These are phyloP conservation scores for Paecilomyces dactylethromorphus DNA, from an alignment of 2,329 filamentous ascomycete species.

Conservation along the genomic window DNA sequence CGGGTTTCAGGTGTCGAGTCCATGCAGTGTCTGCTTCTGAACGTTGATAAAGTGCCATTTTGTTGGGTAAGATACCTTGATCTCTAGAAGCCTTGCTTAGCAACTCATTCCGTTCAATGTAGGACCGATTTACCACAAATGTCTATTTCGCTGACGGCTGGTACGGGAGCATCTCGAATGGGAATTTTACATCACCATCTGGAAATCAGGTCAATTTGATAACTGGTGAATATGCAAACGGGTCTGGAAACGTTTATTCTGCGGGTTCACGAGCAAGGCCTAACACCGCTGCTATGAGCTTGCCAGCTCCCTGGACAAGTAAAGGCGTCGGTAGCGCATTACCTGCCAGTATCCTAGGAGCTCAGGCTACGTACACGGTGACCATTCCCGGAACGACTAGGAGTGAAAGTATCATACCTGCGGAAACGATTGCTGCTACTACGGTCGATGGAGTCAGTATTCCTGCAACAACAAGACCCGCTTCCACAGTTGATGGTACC, in stretches of 20 bases:
- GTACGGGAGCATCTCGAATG: slow-evolving; percentile 3
- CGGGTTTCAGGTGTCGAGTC: background rate
- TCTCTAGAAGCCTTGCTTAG: too few relatives aligned
- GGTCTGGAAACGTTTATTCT: slow-evolving; percentile 1
- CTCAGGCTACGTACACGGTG: background rate
- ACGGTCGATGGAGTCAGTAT: background rate
- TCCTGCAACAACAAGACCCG: background rate
- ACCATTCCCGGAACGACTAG: background rate
- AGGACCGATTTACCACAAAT: slow-evolving; percentile 1
- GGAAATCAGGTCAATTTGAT: background rate
- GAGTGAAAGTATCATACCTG: background rate
- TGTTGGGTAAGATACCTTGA: background rate
- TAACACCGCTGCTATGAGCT: slow-evolving; percentile 37
- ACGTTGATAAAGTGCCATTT: slow-evolving; percentile 1
- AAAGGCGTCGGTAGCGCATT: slow-evolving; percentile 41
- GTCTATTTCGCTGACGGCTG: slow-evolving; percentile 3
- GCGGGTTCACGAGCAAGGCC: slow-evolving; percentile 25
- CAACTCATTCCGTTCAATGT: background rate
- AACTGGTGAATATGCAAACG: slow-evolving; percentile 1
- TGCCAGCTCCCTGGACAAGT: slow-evolving; percentile 41
- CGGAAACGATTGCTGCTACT: background rate
- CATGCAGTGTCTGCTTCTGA: background rate
- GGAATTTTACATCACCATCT: background rate
- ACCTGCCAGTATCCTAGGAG: slow-evolving; percentile 35
- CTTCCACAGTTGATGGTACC: background rate